Base-by-base conservation (phyloP, 139 green algal species). In the Yamagishiella unicocca region DNA sequence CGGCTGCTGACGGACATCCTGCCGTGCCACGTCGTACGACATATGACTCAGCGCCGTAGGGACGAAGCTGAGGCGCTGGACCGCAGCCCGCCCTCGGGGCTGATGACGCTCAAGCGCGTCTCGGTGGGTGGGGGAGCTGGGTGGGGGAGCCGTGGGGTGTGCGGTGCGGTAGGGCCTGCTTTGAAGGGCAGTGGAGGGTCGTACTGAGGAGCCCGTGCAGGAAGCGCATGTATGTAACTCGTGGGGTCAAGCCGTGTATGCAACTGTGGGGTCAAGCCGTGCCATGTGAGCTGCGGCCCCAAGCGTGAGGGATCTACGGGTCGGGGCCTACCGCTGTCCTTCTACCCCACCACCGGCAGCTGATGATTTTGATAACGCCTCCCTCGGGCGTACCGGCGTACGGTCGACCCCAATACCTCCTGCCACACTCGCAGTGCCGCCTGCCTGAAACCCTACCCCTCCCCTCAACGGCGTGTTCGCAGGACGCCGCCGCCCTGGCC, bases 1-100 rank as follows among this genome's bases (percentile, higher is more conserved):
- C 75, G 76, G 55, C 71, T 88, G 54, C 55, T 88, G 72, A 22
- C 50, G n/a, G 71, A 88, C 54, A 77, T 88, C 40, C 81, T 88
- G 54, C 83, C 83, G 2, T 14, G 25, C 3, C 83, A 88, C 76
- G 50, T 83, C 2, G 75, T 83, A 33, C 31, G 10, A 5, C 35
- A 83, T 50, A 83, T 83, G 75, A 83, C 53, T 46, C 27, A 35
- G 50, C 50, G 50, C 31, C 75, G 35, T 5, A 19, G 31, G 50
- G 31, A 31, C 1, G 50, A 68, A 50, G n/a, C 17, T 21, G 75
- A 35, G 50, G n/a, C 19, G 50, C 4, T 22, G 50, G 50, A 54
- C 50, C 50, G 14, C 17, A 17, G 50, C 50, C n/a, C n/a, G n/a
- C n/a, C n/a, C n/a, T n/a, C n/a, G n/a, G n/a, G 55, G 42, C 71